Evolutionary conservation across 73 alveolate genomes (phyloP), one percentile per base, ranked within the genome.

Genomic region (Stentor roeselii): DNA sequence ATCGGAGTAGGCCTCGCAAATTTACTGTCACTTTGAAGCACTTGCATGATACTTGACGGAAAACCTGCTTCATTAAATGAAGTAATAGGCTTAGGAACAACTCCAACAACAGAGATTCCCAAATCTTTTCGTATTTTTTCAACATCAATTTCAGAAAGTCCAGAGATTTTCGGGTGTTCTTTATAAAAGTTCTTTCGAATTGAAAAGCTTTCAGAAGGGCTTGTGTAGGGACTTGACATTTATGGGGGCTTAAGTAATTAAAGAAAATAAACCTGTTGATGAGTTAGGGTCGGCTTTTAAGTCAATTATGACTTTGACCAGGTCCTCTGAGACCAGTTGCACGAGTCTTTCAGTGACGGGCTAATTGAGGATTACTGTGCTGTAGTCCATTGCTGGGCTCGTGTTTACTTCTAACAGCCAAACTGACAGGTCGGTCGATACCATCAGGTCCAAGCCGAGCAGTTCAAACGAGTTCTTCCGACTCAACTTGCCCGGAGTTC

Each of bases 381-480:
- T 92, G 84, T 95, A 95, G 82, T 95, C 98, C 98, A 95, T 80
- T 2, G 96, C 93, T 21, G 99, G 99, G 41, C 93, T 78, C 27
- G 98, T 89, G 82, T 95, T 95, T 31, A 95, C 90, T 82, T 95
- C 99, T 36, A 95, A 91, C 6, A 95, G 94, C 98, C 98, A 95
- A 61, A 90, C 89, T 76, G 91, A 89, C 36, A 90, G 88, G 36
- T 89, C 88, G 30, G 93, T 97, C 74, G 93, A 98, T 3, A 95
- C 95, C 99, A 95, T 98, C 37, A 96, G 89, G 89, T 98, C 99
- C 88, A 92, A 98, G 37, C 99, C 99, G 60, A 92, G 90, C 75
- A 98, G 83, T 90, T 96, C 99, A 78, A 87, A 87, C 42, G 98
- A 87, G 78, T 95, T 95, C 82, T 92, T 90, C 76, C 98, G 91